A percentile compares a stretch with the other conserved stretches of the same genome.
Evolutionary conservation across 352 stramenopile species (phyloP).

Genomic region (Pythium aristosporum): DNA sequence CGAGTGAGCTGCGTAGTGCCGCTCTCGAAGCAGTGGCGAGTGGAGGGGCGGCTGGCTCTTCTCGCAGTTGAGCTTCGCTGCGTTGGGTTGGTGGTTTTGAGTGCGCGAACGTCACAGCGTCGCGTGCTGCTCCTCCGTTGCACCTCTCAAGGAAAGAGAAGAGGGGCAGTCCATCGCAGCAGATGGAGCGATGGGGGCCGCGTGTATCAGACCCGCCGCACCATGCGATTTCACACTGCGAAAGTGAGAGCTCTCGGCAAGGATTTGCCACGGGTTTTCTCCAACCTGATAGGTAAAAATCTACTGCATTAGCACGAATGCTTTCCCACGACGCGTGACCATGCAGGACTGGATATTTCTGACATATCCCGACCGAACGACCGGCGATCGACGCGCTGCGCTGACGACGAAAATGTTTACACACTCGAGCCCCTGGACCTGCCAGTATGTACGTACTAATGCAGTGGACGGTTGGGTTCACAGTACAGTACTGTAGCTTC

Average conservation of each 20-base stretch:
- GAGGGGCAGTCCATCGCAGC: background rate
- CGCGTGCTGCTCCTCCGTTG: background rate
- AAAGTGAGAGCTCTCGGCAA: constrained; percentile 3
- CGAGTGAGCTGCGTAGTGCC: background rate
- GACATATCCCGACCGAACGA: constrained; percentile 8
- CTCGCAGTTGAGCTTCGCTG: too few species aligned
- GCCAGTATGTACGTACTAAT: too few species aligned
- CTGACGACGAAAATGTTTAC: background rate
- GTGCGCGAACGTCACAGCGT: background rate
- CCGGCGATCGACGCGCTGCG: background rate
- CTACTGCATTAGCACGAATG: background rate
- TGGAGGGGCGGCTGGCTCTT: background rate
- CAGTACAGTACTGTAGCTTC: too few species aligned
- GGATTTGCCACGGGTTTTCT: too few species aligned
- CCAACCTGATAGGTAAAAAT: background rate
- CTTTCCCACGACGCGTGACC: background rate
- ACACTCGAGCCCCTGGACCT: background rate
- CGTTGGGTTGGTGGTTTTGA: too few species aligned
- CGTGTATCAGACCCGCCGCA: constrained; percentile 5
- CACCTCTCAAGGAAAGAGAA: background rate
- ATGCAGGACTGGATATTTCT: constrained; percentile 7
- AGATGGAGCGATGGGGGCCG: background rate
- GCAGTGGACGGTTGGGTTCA: too few species aligned
- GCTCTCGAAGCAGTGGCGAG: background rate
- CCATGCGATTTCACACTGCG: background rate